Percentiles rank a stretch among this genome's conserved stretches.
phyloP scores from a whole-genome alignment of 352 stramenopile species.

The Stramenopiles sp. region DNA sequence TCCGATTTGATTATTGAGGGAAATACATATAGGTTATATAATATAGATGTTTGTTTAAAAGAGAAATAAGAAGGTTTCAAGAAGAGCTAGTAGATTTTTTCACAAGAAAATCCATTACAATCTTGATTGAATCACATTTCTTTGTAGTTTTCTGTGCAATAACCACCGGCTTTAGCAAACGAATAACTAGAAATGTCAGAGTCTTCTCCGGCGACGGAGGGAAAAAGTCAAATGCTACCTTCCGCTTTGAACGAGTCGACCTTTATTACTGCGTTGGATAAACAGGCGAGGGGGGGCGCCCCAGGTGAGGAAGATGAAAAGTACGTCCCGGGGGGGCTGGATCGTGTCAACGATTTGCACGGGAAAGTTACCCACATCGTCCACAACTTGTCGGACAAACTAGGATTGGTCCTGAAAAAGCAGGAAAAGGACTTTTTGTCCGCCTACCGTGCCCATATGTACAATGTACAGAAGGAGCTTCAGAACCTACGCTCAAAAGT shows the following conservation, averaged over 20 bases:
- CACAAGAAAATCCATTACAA: no score
- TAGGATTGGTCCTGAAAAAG: conserved; percentile 40
- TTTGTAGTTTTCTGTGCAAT: no score
- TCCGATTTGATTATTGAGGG: no score
- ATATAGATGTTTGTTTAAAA: no score
- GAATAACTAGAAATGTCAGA: no score
- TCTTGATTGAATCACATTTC: no score
- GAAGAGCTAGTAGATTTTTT: no score
- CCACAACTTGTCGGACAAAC: not conserved
- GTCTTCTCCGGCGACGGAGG: no score
- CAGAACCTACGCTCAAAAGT: conserved; percentile 31
- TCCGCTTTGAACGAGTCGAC: not conserved
- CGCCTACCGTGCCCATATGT: conserved; percentile 80
- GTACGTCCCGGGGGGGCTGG: not conserved
- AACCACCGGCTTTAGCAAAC: no score
- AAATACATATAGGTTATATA: no score
- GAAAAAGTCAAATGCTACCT: no score
- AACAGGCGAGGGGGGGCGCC: not conserved
- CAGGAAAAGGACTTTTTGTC: conserved; percentile 75
- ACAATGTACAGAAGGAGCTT: conserved; percentile 77
- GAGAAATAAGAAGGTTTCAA: no score
- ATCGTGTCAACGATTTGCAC: not conserved
- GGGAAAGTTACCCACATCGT: not conserved
- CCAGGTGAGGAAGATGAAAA: not conserved
- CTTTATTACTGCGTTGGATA: conserved; percentile 5